phyloP scores from a whole-genome alignment of 257 asterid genomes.

The Datura wrightii region DNA sequence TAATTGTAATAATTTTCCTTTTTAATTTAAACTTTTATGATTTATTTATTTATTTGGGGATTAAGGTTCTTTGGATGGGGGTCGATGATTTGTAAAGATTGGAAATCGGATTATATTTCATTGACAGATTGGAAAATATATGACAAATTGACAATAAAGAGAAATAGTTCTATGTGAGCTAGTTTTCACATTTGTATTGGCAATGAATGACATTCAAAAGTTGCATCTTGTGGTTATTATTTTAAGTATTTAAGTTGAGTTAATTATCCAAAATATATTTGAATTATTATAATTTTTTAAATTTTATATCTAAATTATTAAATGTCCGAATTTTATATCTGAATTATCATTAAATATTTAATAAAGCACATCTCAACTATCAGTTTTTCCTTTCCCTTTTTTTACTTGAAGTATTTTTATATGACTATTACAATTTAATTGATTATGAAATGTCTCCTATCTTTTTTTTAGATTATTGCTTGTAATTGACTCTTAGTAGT shows the following conservation, averaged over 20 bases:
- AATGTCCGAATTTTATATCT: too few relatives aligned
- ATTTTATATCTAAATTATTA: too few relatives aligned
- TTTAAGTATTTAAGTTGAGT: neutral
- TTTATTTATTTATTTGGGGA: neutral
- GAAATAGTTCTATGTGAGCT: neutral
- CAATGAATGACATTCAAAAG: neutral
- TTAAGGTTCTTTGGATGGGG: neutral
- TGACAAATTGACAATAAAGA: neutral
- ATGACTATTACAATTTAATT: neutral
- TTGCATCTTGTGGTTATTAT: neutral
- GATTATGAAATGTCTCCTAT: neutral
- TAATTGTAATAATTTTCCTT: neutral
- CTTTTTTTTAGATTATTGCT: neutral
- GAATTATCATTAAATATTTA: too few relatives aligned
- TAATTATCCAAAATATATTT: too few relatives aligned
- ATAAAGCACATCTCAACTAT: too few relatives aligned
- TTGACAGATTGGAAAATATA: neutral
- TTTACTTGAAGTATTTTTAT: neutral
- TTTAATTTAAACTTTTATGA: conserved; percentile 30
- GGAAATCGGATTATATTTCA: neutral
- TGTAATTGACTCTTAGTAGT: neutral
- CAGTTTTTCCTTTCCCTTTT: too few relatives aligned
- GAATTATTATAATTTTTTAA: too few relatives aligned
- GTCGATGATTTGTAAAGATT: neutral
- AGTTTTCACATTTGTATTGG: neutral